Conservation (phyloP, 352 stramenopile species). For the Pythium rishiriense region DNA sequence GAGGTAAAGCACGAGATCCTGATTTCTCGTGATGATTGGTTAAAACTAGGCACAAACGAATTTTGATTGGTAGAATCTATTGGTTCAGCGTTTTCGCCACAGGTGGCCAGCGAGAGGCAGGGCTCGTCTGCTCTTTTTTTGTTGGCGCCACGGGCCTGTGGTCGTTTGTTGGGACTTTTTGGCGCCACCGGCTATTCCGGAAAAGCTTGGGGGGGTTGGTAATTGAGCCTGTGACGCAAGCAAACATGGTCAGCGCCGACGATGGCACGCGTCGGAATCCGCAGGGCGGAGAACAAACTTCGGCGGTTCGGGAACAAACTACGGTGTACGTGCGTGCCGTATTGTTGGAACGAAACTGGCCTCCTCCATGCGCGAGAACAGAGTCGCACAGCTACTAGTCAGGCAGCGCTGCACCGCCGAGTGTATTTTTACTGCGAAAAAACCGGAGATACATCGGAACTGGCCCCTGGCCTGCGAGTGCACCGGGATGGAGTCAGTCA, state of each 20-base stretch:
- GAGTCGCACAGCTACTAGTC: constrained; percentile 3
- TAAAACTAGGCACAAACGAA: neutral
- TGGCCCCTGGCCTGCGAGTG: neutral
- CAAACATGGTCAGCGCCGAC: constrained; percentile 2
- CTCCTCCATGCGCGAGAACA: neutral
- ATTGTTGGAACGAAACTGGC: constrained; percentile 11
- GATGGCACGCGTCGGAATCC: constrained; percentile 3
- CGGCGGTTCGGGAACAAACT: neutral
- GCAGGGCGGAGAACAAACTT: neutral
- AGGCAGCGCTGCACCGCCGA: neutral
- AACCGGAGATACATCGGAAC: neutral
- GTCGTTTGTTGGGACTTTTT: constrained; percentile 3
- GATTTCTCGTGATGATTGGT: constrained; percentile 5
- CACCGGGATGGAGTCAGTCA: neutral
- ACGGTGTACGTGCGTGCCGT: no score
- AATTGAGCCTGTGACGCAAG: constrained; percentile 12
- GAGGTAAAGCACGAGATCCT: constrained; percentile 1
- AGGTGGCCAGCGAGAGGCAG: constrained; percentile 1
- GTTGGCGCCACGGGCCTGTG: constrained; percentile 17
- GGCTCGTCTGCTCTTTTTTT: constrained; percentile 25
- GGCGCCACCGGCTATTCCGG: neutral
- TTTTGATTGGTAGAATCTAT: constrained; percentile 10
- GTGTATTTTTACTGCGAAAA: no score
- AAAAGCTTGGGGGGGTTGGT: constrained; percentile 4
- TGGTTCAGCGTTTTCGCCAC: neutral